Evolutionary conservation across 331 rosid genomes (phyloP).

Genomic region (Ulmus americana): DNA sequence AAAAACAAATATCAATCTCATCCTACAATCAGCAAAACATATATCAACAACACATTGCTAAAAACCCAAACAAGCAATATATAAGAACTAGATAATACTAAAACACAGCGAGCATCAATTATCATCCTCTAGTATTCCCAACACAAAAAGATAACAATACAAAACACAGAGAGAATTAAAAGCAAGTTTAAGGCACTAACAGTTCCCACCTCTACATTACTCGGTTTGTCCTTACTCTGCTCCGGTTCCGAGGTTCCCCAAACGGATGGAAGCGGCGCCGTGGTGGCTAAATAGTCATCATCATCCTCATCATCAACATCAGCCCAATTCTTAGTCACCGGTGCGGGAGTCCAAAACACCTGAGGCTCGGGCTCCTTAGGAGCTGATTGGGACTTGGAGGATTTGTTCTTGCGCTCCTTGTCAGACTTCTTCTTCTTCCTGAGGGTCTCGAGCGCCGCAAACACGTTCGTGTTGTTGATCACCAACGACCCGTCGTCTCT

Average conservation of each 20-base stretch:
- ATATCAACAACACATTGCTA: no score
- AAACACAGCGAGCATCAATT: no score
- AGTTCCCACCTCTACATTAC: slow-evolving; percentile 46
- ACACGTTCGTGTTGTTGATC: slow-evolving; percentile 70
- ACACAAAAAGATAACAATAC: neutral
- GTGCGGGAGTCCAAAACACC: slow-evolving; percentile 74
- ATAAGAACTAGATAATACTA: no score
- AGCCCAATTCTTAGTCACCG: slow-evolving; percentile 73
- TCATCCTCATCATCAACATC: slow-evolving; percentile 85
- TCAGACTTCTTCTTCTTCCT: slow-evolving; percentile 90
- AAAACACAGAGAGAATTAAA: neutral
- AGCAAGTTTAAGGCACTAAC: neutral
- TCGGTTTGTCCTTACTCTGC: slow-evolving; percentile 37
- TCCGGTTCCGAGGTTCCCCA: slow-evolving; percentile 55
- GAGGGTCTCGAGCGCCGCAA: slow-evolving; percentile 76
- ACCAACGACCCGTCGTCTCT: slow-evolving; percentile 79
- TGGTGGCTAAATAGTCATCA: slow-evolving; percentile 65
- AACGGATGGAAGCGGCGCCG: slow-evolving; percentile 56
- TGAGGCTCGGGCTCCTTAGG: slow-evolving; percentile 47
- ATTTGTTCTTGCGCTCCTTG: slow-evolving; percentile 59
- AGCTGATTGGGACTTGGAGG: slow-evolving; percentile 41
- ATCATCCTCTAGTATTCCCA: no score
- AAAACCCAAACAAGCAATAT: no score
- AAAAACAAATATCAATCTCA: neutral
- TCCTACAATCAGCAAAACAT: no score